Conservation (phyloP, 768 basidiomycete species). For the Naganishia vishniacii region DNA sequence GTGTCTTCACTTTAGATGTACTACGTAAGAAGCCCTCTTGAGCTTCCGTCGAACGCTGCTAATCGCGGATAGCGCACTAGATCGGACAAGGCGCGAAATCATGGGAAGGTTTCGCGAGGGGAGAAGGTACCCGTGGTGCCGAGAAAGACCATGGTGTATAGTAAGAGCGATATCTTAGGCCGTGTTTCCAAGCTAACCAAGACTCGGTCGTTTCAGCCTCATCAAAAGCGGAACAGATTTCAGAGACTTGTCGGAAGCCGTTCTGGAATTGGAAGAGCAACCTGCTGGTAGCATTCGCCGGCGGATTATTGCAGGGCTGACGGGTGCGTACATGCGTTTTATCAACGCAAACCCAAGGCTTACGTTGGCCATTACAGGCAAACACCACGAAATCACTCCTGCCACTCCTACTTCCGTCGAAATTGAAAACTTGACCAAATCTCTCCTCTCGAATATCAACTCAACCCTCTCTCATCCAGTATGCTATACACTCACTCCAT, state of each 20-base stretch:
- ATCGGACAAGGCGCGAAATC: constrained; percentile 41
- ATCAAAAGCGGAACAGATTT: constrained; percentile 89
- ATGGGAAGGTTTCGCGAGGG: constrained; percentile 44
- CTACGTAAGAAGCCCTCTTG: constrained; percentile 7
- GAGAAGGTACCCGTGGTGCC: constrained; percentile 34
- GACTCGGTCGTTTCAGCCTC: constrained; percentile 27
- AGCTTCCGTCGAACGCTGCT: no score
- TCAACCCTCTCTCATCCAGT: constrained; percentile 67
- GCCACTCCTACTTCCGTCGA: constrained; percentile 56
- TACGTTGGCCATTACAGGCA: constrained; percentile 51
- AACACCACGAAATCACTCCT: constrained; percentile 61
- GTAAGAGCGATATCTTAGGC: constrained; percentile 21
- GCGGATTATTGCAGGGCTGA: constrained; percentile 61
- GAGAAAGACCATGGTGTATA: constrained; percentile 38
- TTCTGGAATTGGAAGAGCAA: constrained; percentile 59
- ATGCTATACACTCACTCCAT: constrained; percentile 61
- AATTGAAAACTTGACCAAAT: constrained; percentile 59
- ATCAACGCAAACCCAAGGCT: not conserved
- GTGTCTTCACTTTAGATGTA: not conserved
- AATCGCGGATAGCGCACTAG: not conserved
- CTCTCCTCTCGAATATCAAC: constrained; percentile 64
- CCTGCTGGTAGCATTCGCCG: constrained; percentile 61
- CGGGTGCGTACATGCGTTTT: constrained; percentile 50
- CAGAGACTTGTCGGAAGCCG: constrained; percentile 72
- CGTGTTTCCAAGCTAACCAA: not conserved